phyloP scores from a whole-genome alignment of 495 filamentous ascomycete genomes.

The Aspergillus diversus region DNA sequence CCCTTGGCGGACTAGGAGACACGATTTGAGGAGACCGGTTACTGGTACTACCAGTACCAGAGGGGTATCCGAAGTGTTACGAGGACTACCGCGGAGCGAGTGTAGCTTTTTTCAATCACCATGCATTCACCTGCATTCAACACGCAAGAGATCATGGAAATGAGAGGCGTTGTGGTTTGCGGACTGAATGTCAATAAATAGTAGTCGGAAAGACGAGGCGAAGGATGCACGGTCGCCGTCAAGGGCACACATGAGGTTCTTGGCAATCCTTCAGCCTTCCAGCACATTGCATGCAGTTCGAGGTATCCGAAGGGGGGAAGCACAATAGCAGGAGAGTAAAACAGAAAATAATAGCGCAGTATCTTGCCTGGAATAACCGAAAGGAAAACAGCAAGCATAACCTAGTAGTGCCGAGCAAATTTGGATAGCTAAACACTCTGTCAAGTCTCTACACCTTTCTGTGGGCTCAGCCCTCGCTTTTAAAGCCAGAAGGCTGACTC shows the following conservation, averaged over 20 bases:
- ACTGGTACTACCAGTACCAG: no score
- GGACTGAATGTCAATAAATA: neutral
- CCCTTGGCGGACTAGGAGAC: constrained; percentile 14
- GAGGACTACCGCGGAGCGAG: no score
- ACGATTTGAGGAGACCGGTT: neutral
- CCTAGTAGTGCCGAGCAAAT: neutral
- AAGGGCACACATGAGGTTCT: constrained; percentile 6
- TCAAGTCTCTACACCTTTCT: neutral
- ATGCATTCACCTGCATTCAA: neutral
- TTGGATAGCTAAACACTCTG: neutral
- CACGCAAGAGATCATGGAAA: neutral
- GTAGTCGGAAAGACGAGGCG: neutral
- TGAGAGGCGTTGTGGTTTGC: neutral
- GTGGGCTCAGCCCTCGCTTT: constrained; percentile 4
- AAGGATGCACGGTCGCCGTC: neutral
- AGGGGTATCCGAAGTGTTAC: no score
- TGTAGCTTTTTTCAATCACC: constrained; percentile 1
- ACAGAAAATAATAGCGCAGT: neutral
- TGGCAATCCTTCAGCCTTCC: constrained; percentile 7
- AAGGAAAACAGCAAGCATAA: neutral
- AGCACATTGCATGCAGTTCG: neutral
- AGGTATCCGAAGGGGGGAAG: neutral
- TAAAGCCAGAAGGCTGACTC: neutral
- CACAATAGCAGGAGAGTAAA: neutral
- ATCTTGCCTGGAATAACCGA: neutral